Percentiles rank a stretch among this genome's conserved stretches.
phyloP scores from a whole-genome alignment of 495 filamentous ascomycete genomes.

The Achaetomiella virescens region DNA sequence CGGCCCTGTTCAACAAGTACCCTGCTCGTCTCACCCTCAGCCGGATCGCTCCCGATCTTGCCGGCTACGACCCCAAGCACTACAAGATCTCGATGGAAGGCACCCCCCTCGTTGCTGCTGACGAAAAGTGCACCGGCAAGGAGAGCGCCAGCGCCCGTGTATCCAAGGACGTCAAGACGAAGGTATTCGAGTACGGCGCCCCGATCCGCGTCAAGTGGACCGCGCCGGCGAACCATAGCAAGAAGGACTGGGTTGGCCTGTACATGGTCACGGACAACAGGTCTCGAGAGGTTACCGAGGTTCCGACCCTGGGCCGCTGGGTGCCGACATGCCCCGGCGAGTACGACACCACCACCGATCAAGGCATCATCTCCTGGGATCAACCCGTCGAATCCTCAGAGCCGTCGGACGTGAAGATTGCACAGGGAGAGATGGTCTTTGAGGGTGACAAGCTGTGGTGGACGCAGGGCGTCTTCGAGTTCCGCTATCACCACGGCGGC shows the following conservation, averaged over 20 bases:
- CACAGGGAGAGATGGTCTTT: constrained; percentile 78
- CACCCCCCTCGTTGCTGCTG: constrained; percentile 46
- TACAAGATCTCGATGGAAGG: constrained; percentile 74
- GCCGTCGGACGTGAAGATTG: constrained; percentile 43
- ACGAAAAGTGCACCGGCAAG: constrained; percentile 47
- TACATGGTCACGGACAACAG: constrained; percentile 93
- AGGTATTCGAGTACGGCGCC: constrained; percentile 82
- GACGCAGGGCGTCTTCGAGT: constrained; percentile 91
- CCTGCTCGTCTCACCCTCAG: constrained; percentile 84
- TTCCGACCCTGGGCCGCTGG: constrained; percentile 88
- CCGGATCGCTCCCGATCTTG: constrained; percentile 71
- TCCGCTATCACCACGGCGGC: constrained; percentile 93
- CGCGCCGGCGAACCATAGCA: constrained; percentile 84
- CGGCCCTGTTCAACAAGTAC: constrained; percentile 80
- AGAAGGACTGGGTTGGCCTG: constrained; percentile 90
- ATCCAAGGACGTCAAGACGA: constrained; percentile 53
- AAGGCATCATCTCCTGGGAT: constrained; percentile 71
- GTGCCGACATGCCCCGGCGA: constrained; percentile 68
- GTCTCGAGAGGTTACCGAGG: constrained; percentile 71
- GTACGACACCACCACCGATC: constrained; percentile 72
- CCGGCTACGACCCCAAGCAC: constrained; percentile 74
- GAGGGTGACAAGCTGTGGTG: constrained; percentile 93
- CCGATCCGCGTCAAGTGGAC: constrained; percentile 90
- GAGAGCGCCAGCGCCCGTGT: constrained; percentile 41
- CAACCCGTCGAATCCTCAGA: constrained; percentile 43